Conservation (phyloP, 345 rosid genomes). For the Bruguiera parviflora region DNA sequence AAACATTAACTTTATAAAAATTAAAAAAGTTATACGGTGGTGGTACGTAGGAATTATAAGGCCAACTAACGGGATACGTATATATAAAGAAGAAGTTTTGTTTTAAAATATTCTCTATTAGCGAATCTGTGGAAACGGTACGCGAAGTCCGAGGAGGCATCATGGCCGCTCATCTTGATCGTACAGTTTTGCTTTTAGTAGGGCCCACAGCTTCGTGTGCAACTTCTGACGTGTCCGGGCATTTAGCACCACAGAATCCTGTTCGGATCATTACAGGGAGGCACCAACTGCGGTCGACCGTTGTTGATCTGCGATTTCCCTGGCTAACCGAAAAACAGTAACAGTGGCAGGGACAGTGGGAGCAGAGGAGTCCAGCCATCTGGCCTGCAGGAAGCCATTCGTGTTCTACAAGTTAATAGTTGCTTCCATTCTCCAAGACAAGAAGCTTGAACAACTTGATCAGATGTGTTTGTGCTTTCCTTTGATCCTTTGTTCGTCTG, state of each 20-base stretch:
- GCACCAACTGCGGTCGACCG: background rate
- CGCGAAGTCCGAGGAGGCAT: too few relatives aligned
- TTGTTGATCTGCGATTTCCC: background rate
- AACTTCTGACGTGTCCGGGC: background rate
- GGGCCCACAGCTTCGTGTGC: background rate
- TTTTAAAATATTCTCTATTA: too few relatives aligned
- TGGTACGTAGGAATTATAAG: too few relatives aligned
- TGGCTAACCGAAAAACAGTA: background rate
- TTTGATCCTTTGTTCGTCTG: background rate
- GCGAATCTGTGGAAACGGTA: too few relatives aligned
- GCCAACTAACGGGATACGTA: too few relatives aligned
- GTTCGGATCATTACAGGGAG: background rate
- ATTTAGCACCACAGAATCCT: background rate
- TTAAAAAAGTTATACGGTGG: too few relatives aligned
- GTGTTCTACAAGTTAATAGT: conserved; percentile 38
- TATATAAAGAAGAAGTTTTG: too few relatives aligned
- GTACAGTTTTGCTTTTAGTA: background rate
- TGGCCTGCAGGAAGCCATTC: conserved; percentile 22
- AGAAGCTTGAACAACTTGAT: conserved; percentile 28
- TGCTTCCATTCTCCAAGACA: conserved; percentile 38
- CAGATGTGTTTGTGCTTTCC: background rate
- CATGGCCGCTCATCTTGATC: background rate
- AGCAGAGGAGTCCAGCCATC: conserved; percentile 9
- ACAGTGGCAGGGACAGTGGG: conserved; percentile 22
- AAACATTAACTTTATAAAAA: too few relatives aligned